phyloP scores from a whole-genome alignment of 2,329 filamentous ascomycete species.

The Gaeumannomyces sp. region DNA sequence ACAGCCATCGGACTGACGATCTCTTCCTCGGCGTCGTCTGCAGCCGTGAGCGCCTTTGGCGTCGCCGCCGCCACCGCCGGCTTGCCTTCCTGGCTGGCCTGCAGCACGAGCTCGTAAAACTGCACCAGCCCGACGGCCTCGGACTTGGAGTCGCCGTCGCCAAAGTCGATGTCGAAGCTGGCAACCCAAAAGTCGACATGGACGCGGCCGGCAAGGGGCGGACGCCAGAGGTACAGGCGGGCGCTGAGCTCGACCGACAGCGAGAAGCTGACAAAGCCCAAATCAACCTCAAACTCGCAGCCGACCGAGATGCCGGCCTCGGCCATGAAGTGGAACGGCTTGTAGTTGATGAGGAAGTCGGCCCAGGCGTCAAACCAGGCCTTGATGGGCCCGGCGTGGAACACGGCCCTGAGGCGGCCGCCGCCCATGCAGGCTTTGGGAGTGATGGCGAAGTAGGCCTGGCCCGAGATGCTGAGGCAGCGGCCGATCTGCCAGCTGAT shows the following conservation, averaged over 20 bases:
- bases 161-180: constrained; percentile 22
- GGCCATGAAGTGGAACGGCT: constrained; percentile 30
- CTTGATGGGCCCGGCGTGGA: constrained; percentile 21
- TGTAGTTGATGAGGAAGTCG: constrained; percentile 34
- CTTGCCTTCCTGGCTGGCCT: neutral
- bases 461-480: constrained; percentile 28
- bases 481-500: constrained; percentile 30
- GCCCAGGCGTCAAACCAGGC: constrained; percentile 30
- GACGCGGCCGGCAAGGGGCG: constrained; percentile 22
- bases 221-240: constrained; percentile 22
- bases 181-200: constrained; percentile 27
- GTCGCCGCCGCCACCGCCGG: neutral
- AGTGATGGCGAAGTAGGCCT: constrained; percentile 41
- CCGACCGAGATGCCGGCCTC: constrained; percentile 24
- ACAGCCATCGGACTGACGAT: neutral
- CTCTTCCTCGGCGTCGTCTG: constrained; percentile 1
- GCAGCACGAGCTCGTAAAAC: constrained; percentile 6
- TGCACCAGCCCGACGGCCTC: neutral
- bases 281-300: constrained; percentile 20
- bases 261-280: constrained; percentile 21
- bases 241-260: constrained; percentile 24
- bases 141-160: constrained; percentile 11
- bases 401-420: constrained; percentile 20
- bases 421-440: constrained; percentile 38
- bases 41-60: constrained; percentile 9